Evolutionary conservation across 2,329 filamentous ascomycete genomes (phyloP), one percentile per base, ranked within the genome.

Genomic region (Atkinsonella hypoxylon): DNA sequence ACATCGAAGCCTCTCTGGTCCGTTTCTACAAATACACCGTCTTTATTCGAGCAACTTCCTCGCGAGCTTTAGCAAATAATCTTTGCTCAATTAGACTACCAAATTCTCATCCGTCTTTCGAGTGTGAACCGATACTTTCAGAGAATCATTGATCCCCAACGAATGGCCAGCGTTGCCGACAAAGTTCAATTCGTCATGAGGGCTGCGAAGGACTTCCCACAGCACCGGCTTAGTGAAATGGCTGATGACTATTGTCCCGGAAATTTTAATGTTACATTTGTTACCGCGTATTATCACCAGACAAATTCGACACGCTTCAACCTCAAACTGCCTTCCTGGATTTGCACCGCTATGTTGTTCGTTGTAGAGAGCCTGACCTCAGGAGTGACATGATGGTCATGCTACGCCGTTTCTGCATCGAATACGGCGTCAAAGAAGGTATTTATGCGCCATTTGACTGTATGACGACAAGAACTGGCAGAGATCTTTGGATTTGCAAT

Each of bases 241-340:
- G 64, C 63, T 9, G 62, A 62, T 45, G 62, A 66, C 44, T 65
- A 68, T 52, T 61, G 64, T 47, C 68, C 67, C 0, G 67, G 68
- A 15, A 71, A 71, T 55, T 66, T 68, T 43, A 70, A 52, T 71
- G 68, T 55, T 70, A 70, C 55, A 59, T 68, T 26, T 71, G 69
- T 59, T 70, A 66, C 53, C 63, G 66, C 2, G 67, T 71, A n/a
- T 63, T 67, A 43, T 59, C 59, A 3, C 67, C 68, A 5, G 63
- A 66, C 40, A 61, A 65, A 51, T 70, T 71, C 54, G 67, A 71
- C 52, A 59, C 62, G 51, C 57, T 65, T 15, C 67, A 70, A 51
- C 59, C 62, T 3, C 59, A 61, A 39, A 59, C 58, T 13, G 62
- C 63, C 17, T 64, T 62, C 51, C 53, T 69, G 41, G 66, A 70